Base-by-base conservation (phyloP, 495 filamentous ascomycete species). In the Xylaria longipes region DNA sequence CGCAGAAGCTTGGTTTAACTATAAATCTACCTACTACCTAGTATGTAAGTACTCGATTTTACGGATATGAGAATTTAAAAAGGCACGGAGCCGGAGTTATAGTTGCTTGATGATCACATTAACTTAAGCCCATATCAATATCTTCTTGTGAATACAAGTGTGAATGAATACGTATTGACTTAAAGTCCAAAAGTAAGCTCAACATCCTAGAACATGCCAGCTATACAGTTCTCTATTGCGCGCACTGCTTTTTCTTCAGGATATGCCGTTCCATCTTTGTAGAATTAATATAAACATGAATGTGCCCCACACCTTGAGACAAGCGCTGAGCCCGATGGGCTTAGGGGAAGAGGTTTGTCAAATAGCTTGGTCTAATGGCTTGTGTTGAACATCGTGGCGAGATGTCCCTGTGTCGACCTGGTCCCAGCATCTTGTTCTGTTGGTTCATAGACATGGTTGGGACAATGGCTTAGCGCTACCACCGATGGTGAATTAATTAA, bases 101-200 rank as follows among this genome's bases (percentile, higher is more conserved):
- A 5, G 22, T 54, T 9, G 3, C 50, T 54, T 54, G 17, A 1
- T 7, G 50, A 25, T 20, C 20, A 5, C 27, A 31, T 56, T 12
- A 37, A 37, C 3, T 20, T 6, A 0, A 6, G 17, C 1, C 37
- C 17, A 7, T 60, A 17, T 60, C 4, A 31, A 31, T 17, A 31
- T 1, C 25, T 0, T 56, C 50, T 15, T 27, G 50, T n/a, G 37
- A 22, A 14, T n/a, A 8, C 37, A 62, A 63, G n/a, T 63, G 37
- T 63, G 60, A 60, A 22, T 63, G 60, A 41, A 45, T 63, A 43
- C 45, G 14, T 27, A 63, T 63, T 27, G 22, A 22, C 41, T 52
- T 22, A 9, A 52, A 27, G 48, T 52, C 48, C 46, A n/a, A 25
- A 52, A 0, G 14, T 17, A 31, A 56, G 27, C 25, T 56, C 12